Evolutionary conservation across 768 basidiomycete species (phyloP).

Genomic region (Pholiota molesta): DNA sequence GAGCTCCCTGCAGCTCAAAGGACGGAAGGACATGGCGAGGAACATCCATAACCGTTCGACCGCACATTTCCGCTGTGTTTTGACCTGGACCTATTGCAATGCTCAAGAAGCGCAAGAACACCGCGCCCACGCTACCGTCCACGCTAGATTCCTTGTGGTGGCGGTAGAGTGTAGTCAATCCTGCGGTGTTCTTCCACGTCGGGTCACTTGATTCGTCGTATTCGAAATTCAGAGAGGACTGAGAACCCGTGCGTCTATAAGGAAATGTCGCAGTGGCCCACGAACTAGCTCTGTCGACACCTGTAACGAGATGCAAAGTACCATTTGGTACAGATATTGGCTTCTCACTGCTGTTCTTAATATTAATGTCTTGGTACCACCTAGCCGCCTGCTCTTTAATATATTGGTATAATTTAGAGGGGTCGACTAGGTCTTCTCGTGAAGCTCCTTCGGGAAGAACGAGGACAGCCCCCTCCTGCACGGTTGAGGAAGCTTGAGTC

Average conservation of each 20-base stretch:
- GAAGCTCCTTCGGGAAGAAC: conserved; percentile 5
- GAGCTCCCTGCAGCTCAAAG: neutral
- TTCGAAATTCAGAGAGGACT: neutral
- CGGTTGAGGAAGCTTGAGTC: neutral
- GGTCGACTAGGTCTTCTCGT: conserved; percentile 7
- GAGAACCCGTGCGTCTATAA: neutral
- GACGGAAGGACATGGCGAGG: conserved; percentile 6
- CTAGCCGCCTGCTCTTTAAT: neutral
- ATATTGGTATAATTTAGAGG: neutral
- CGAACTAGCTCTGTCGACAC: conserved; percentile 2
- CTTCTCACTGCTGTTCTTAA: neutral
- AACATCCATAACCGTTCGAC: neutral
- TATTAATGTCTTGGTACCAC: conserved; percentile 4
- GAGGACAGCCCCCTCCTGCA: conserved; percentile 4
- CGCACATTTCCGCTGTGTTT: neutral
- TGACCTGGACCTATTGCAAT: neutral
- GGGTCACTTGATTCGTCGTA: neutral
- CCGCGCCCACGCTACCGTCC: conserved; percentile 2
- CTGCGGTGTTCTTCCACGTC: conserved; percentile 3
- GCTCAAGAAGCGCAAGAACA: conserved; percentile 8
- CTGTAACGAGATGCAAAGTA: conserved; percentile 3
- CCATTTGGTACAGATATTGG: conserved; percentile 2
- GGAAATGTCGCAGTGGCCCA: conserved; percentile 12
- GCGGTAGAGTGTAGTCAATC: conserved; percentile 6
- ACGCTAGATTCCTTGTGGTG: conserved; percentile 3